Base-by-base conservation (phyloP, 106 monocot genomes). In the Amphibolis antarctica region DNA sequence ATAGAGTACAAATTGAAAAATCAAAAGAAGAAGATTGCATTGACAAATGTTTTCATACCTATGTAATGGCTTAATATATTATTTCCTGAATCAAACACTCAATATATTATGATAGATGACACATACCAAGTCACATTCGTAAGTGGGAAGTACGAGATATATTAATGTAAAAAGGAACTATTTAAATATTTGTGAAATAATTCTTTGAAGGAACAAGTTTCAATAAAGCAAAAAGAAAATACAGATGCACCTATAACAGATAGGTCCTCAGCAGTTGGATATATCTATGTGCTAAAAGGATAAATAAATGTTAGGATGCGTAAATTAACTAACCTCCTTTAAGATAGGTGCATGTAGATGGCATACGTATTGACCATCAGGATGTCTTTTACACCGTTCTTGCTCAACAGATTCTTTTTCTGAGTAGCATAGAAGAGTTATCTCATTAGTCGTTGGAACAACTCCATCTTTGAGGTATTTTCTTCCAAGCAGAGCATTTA, bases 371-470 rank as follows among this genome's bases (percentile, higher is more conserved):
- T 96, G 96, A 13, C 90, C 96, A 82, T 90, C 90, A 48, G 86
- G 86, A 75, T 85, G 77, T 64, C 80, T 82, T 78, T 96, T 84
- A 76, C 96, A 96, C 53, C 69, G 71, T 56, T 96, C 89, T 58
- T 78, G 78, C 67, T 82, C 57, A 72, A 75, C 49, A 55, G 66
- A 77, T 9, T 80, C 84, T 18, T 14, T 59, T 31, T 90, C 86
- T 57, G 96, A 82, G 82, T 96, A 87, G 66, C 81, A 79, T 46
- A 96, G 61, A 26, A 96, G 66, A 72, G 90, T 86, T 53, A 96
- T 90, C 80, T 96, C 96, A 80, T 90, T 90, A 55, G 96, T 96
- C 5, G 90, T 96, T 57, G 96, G 96, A 48, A 90, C 76, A 49
- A 96, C 96, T 60, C 96, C 96, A 66, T 90, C 86, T 60, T 86